These are phyloP conservation scores for Neonectria magnoliae DNA, from an alignment of 2,329 filamentous ascomycete genomes.

Conservation along the genomic window DNA sequence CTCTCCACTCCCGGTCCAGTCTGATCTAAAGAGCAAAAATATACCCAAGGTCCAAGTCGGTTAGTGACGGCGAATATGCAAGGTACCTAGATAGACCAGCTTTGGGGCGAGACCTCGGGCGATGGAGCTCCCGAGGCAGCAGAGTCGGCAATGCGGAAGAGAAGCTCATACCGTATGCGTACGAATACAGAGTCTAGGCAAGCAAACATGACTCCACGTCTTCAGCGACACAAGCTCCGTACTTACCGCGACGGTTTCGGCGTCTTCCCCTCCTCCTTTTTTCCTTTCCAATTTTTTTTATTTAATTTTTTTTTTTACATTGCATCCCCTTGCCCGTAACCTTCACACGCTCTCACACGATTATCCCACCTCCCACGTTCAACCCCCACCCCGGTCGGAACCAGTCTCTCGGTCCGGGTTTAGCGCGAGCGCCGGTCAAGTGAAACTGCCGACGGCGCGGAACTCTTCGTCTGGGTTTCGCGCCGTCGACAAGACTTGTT, in stretches of 20 bases:
- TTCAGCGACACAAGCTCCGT: neutral
- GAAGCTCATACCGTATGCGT: neutral
- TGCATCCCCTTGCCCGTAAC: neutral
- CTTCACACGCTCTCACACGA: neutral
- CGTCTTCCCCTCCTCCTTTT: neutral
- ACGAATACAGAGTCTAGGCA: neutral
- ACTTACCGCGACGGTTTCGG: neutral
- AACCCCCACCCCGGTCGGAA: neutral
- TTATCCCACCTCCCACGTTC: neutral
- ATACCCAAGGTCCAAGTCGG: neutral
- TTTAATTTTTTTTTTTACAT: neutral
- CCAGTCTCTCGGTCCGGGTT: constrained; percentile 22
- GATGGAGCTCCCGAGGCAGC: constrained; percentile 24
- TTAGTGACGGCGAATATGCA: constrained; percentile 9
- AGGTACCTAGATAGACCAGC: constrained; percentile 16
- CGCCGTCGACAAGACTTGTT: neutral
- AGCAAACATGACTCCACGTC: neutral
- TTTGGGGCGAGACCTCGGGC: constrained; percentile 24
- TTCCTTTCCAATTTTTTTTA: neutral
- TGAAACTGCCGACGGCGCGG: constrained; percentile 16
- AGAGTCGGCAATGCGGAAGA: constrained; percentile 15
- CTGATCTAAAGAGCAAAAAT: constrained; percentile 10
- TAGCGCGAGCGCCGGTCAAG: constrained; percentile 19
- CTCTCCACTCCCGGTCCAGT: constrained; percentile 15
- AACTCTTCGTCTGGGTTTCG: constrained; percentile 5